phyloP scores from a whole-genome alignment of 2,329 filamentous ascomycete species.

The Microsporum audouinii region DNA sequence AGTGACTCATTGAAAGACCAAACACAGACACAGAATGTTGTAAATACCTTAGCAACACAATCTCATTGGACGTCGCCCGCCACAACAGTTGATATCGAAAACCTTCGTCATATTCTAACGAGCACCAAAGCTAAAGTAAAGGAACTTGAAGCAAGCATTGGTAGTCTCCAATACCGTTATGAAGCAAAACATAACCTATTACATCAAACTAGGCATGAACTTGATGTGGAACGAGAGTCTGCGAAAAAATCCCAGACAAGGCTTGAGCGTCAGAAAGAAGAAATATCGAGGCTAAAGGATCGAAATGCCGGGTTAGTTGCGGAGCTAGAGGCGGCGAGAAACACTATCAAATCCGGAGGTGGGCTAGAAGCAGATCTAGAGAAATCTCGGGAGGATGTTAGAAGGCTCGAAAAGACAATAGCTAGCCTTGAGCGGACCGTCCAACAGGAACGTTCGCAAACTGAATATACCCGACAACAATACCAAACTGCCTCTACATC shows the following conservation, averaged over 20 bases:
- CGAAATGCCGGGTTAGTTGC: slow-evolving; percentile 28
- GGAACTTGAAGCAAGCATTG: slow-evolving; percentile 26
- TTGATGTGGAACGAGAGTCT: slow-evolving; percentile 23
- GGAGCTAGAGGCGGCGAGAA: slow-evolving; percentile 31
- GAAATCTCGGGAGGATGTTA: slow-evolving; percentile 30
- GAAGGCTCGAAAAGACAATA: slow-evolving; percentile 27
- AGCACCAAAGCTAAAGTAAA: slow-evolving; percentile 21
- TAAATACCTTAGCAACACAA: slow-evolving; percentile 13
- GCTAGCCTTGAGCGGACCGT: slow-evolving; percentile 27
- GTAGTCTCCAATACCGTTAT: slow-evolving; percentile 34
- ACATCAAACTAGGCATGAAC: slow-evolving; percentile 28
- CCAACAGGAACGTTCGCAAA: slow-evolving; percentile 33
- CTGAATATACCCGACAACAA: slow-evolving; percentile 37
- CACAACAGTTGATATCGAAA: slow-evolving; percentile 23
- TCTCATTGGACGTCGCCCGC: slow-evolving; percentile 19
- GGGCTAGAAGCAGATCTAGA: slow-evolving; percentile 34
- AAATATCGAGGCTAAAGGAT: slow-evolving; percentile 32
- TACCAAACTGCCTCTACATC: slow-evolving; percentile 37
- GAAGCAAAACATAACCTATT: slow-evolving; percentile 31
- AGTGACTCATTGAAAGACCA: slow-evolving; percentile 25
- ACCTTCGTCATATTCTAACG: slow-evolving; percentile 21
- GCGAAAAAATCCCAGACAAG: slow-evolving; percentile 23
- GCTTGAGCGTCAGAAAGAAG: slow-evolving; percentile 25
- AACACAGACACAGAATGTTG: slow-evolving; percentile 17
- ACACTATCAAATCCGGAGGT: slow-evolving; percentile 30